A percentile compares a stretch with the other conserved stretches of the same genome.
These are phyloP conservation scores for Microcos paniculata DNA, from an alignment of 345 rosid species.

Conservation along the genomic window DNA sequence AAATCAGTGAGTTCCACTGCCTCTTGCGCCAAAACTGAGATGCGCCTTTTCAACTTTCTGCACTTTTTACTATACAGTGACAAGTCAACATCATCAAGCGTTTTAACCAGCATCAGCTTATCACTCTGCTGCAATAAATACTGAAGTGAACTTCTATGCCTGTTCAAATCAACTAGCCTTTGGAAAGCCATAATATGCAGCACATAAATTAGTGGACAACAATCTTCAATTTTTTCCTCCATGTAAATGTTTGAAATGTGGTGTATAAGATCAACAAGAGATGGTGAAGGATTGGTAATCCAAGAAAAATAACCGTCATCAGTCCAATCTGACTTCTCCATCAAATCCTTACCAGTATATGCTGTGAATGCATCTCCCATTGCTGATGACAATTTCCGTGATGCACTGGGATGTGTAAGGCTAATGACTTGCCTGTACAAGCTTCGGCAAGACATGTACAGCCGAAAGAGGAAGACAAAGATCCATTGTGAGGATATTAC, in stretches of 20 bases:
- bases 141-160: conserved; percentile 60
- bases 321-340: conserved; percentile 60
- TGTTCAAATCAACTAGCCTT: conserved; percentile 86
- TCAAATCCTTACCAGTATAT: conserved; percentile 60
- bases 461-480: conserved; percentile 62
- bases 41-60: conserved; percentile 43
- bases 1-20: conserved; percentile 69
- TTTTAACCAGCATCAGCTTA: conserved; percentile 35
- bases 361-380: conserved; percentile 51
- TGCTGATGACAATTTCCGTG: conserved; percentile 51
- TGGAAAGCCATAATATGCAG: conserved; percentile 67
- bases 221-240: conserved; percentile 41
- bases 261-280: conserved; percentile 59
- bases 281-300: conserved; percentile 58
- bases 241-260: conserved; percentile 48
- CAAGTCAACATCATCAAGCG: conserved; percentile 37
- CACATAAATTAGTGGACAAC: conserved; percentile 52
- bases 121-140: conserved; percentile 54
- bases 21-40: conserved; percentile 58
- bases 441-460: conserved; percentile 72
- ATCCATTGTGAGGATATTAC: conserved; percentile 51
- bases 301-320: conserved; percentile 76
- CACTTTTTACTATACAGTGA: conserved; percentile 27
- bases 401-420: conserved; percentile 58
- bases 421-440: conserved; percentile 65